Evolutionary conservation across 2,329 filamentous ascomycete species (phyloP).

Genomic region (Anthostomella pinea): DNA sequence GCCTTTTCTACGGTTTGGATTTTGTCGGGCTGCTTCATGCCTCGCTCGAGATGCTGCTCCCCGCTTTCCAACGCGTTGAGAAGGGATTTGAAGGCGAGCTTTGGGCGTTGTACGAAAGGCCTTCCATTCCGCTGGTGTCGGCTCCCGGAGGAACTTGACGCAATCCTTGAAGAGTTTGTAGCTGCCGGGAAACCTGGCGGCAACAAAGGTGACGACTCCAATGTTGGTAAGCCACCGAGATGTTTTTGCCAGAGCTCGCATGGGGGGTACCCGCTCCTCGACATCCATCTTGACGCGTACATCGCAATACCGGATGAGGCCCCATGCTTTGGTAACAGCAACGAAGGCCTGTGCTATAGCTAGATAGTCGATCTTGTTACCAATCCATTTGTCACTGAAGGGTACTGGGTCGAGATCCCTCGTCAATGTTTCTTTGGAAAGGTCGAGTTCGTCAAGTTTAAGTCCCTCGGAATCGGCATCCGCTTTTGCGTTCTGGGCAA

Average conservation of each 20-base stretch:
- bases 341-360: constrained; percentile 56
- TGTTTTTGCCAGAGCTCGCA: constrained; percentile 58
- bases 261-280: constrained; percentile 53
- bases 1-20: constrained; percentile 12
- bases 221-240: constrained; percentile 56
- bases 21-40: constrained; percentile 16
- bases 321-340: constrained; percentile 56
- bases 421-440: constrained; percentile 39
- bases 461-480: constrained; percentile 36
- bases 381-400: constrained; percentile 56
- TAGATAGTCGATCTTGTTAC: constrained; percentile 56
- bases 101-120: constrained; percentile 51
- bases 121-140: constrained; percentile 55
- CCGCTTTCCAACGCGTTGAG: constrained; percentile 27
- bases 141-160: constrained; percentile 55
- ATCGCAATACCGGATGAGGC: constrained; percentile 56
- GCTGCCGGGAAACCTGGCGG: constrained; percentile 49
- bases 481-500: constrained; percentile 43
- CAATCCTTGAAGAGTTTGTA: constrained; percentile 59
- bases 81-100: constrained; percentile 30
- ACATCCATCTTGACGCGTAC: constrained; percentile 57
- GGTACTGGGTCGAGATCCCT: constrained; percentile 52
- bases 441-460: constrained; percentile 35
- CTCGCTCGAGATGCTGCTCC: constrained; percentile 27
- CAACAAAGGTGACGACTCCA: constrained; percentile 55